Evolutionary conservation across 2,329 filamentous ascomycete species (phyloP).

Genomic region (Pseudogymnoascus sp.): DNA sequence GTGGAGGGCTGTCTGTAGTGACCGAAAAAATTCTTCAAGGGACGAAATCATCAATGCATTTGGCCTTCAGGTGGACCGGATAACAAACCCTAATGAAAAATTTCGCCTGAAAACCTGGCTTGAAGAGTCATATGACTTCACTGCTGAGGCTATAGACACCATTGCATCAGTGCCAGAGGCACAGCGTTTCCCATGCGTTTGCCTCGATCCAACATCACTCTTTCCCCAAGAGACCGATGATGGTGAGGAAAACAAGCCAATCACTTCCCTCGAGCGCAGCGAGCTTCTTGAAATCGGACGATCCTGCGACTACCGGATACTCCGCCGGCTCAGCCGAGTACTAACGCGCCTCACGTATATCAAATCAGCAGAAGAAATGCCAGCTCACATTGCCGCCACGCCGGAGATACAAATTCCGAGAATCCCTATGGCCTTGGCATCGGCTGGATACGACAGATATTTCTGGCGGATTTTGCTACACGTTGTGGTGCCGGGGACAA

Average conservation of each 20-base stretch:
- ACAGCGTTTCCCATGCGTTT: conserved; percentile 39
- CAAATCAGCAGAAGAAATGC: background rate
- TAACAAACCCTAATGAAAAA: conserved; percentile 25
- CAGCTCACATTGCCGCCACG: background rate
- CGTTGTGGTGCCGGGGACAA: background rate
- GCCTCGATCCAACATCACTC: conserved; percentile 39
- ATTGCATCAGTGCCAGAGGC: conserved; percentile 32
- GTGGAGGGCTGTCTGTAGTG: conserved; percentile 42
- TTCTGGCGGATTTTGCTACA: background rate
- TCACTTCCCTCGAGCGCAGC: conserved; percentile 33
- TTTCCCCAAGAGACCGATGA: conserved; percentile 22
- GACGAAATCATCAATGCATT: background rate
- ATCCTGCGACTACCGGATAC: conserved; percentile 40
- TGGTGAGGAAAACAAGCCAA: conserved; percentile 20
- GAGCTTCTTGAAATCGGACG: conserved; percentile 44
- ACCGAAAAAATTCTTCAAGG: conserved; percentile 25
- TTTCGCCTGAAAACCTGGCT: conserved; percentile 38
- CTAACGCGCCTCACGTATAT: conserved; percentile 34
- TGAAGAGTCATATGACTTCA: conserved; percentile 42
- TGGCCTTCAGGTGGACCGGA: background rate
- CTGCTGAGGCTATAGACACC: conserved; percentile 33
- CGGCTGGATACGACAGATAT: background rate
- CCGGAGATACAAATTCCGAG: background rate
- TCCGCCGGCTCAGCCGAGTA: conserved; percentile 39
- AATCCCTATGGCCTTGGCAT: background rate